These are phyloP conservation scores for Leishmania arabica DNA, from an alignment of 208 protist species.

Conservation along the genomic window DNA sequence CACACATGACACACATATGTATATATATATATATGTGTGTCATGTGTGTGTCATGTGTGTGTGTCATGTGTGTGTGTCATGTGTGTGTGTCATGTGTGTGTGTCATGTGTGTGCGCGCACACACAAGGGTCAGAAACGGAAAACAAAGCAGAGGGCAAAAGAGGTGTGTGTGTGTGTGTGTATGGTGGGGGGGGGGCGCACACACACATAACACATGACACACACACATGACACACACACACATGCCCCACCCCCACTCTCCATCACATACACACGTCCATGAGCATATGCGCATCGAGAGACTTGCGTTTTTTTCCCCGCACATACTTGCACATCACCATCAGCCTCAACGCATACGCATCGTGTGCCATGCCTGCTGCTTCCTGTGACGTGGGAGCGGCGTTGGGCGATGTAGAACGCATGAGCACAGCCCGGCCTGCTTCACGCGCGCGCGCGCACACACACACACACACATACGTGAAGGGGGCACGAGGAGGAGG, in stretches of 20 bases:
- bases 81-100: too few relatives aligned
- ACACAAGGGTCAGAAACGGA: not conserved
- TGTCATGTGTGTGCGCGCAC: not conserved
- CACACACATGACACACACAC: too few relatives aligned
- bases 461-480: not conserved
- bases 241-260: not conserved
- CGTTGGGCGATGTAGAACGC: not conserved
- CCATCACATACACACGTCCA: not conserved
- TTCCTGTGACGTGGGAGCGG: not conserved
- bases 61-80: too few relatives aligned
- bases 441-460: not conserved
- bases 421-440: not conserved
- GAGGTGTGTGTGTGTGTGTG: not conserved
- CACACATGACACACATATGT: too few relatives aligned
- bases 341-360: not conserved
- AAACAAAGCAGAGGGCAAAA: not conserved
- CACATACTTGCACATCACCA: not conserved
- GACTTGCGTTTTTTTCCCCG: not conserved
- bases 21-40: too few relatives aligned
- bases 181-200: not conserved
- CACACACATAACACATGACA: too few relatives aligned
- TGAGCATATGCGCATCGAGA: not conserved
- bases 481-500: not conserved
- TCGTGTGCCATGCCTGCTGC: not conserved
- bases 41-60: too few relatives aligned